Evolutionary conservation across 306 rosid species (phyloP), one percentile per base, ranked within the genome.

Genomic region (Astragalus glycyphyllos): DNA sequence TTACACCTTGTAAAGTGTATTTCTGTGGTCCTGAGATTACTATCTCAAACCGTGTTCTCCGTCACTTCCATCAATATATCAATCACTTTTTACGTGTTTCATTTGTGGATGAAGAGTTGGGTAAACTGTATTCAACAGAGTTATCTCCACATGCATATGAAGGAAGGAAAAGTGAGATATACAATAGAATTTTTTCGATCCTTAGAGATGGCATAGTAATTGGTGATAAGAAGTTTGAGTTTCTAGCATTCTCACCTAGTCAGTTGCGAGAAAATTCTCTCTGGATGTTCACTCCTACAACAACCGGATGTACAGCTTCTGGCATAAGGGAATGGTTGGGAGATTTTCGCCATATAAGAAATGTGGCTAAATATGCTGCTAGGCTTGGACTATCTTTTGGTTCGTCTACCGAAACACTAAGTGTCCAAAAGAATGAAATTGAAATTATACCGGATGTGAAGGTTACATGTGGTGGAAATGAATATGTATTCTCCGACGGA

Each of bases 341-440:
- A 50, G 15, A 85, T 56, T 92, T 92, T 81, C 4, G 79, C 15
- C 10, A 2, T 20, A 92, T 92, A 68, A 85, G 51, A 83, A 92
- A 92, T 79, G 97, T 92, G 57, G 98, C 98, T 11, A 92, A 90
- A 67, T 92, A 86, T 77, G 98, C 98, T 68, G 98, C 98, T 37
- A 85, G 98, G 66, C 78, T 90, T 44, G 98, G 97, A 10, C 98
- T 90, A 73, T 92, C n/a, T 20, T 88, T 92, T 74, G 85, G 97
- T 61, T 90, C 98, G n/a, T 92, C 98, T 37, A 86, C 91, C 4
- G 97, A 92, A 84, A 85, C 97, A 48, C 71, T 81, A 7, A 86
- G 70, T 29, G 96, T 90, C 38, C 3, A 2, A 14, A 40, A 44
- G 58, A 3, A 73, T 63, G 98, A 92, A 72, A 59, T 76, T 57